Evolutionary conservation across 768 basidiomycete species (phyloP).

Genomic region (Tulasnella sp.): DNA sequence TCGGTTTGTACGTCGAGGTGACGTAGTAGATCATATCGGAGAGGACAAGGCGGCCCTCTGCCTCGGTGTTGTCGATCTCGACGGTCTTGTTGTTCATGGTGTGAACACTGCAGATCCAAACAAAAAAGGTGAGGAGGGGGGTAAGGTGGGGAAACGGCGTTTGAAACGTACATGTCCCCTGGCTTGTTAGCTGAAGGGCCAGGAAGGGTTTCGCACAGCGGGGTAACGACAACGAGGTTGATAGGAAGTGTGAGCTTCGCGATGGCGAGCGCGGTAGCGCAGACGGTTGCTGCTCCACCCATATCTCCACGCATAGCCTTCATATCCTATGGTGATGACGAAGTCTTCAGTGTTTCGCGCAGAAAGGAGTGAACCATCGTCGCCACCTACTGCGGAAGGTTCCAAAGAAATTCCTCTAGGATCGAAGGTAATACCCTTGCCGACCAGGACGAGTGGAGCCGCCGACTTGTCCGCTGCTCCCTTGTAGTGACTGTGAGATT

Average conservation of each 20-base stretch:
- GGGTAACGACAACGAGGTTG: conserved; percentile 68
- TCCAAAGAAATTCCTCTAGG: conserved; percentile 85
- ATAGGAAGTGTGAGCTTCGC: conserved; percentile 77
- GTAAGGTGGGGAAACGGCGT: not conserved
- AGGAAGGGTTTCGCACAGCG: conserved; percentile 83
- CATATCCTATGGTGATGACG: conserved; percentile 54
- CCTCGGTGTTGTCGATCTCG: conserved; percentile 76
- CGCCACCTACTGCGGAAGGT: conserved; percentile 53
- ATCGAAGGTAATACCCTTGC: conserved; percentile 87
- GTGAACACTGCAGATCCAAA: conserved; percentile 49
- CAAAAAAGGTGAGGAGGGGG: not conserved
- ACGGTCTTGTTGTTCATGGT: conserved; percentile 82
- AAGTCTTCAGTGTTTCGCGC: not conserved
- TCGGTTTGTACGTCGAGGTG: conserved; percentile 69
- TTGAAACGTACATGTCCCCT: conserved; percentile 64
- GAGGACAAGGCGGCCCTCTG: conserved; percentile 73
- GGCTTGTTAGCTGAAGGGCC: conserved; percentile 65
- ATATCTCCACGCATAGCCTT: conserved; percentile 84
- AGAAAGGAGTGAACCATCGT: not conserved
- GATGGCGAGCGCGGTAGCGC: conserved; percentile 67
- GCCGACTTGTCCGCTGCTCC: conserved; percentile 57
- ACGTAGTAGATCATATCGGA: conserved; percentile 84
- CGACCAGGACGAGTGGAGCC: conserved; percentile 69
- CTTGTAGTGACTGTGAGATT: conserved; percentile 64
- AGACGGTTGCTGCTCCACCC: conserved; percentile 84